A percentile compares a stretch with the other conserved stretches of the same genome.
Evolutionary conservation across 345 rosid species (phyloP).

Genomic region (Nephelium lappaceum): DNA sequence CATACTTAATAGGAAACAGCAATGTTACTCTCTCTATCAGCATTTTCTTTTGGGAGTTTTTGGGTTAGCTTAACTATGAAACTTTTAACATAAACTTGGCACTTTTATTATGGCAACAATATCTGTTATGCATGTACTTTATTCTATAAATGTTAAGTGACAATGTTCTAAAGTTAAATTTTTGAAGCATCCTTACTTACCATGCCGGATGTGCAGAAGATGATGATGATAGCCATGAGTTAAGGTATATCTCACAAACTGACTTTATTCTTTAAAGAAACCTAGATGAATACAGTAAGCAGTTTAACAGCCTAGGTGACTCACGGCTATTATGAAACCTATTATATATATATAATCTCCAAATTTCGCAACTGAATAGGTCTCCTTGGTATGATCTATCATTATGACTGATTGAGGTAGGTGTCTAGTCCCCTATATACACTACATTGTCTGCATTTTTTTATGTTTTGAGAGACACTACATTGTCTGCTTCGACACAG

Average conservation of each 20-base stretch:
- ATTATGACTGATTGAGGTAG: not conserved
- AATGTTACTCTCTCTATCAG: not conserved
- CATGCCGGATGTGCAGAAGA: slow-evolving; percentile 89
- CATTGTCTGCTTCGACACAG: not conserved
- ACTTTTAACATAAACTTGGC: not conserved
- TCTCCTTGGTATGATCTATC: no score
- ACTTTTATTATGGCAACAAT: not conserved
- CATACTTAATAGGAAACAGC: not conserved
- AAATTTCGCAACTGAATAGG: not conserved
- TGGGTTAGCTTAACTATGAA: not conserved
- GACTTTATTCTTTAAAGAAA: no score
- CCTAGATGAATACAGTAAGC: no score
- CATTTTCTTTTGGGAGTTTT: not conserved
- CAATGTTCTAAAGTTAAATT: slow-evolving; percentile 6
- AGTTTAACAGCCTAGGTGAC: no score
- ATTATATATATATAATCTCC: no score
- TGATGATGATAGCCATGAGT: slow-evolving; percentile 69
- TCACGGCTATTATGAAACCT: no score
- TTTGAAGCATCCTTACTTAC: slow-evolving; percentile 83
- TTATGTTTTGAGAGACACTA: no score
- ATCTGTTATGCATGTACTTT: slow-evolving; percentile 2
- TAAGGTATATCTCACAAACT: no score
- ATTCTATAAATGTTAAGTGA: slow-evolving; percentile 4
- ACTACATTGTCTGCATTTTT: no score
- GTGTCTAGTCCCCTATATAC: not conserved